Evolutionary conservation across 441 rosid genomes (phyloP).

Genomic region (Syzygium malaccense): DNA sequence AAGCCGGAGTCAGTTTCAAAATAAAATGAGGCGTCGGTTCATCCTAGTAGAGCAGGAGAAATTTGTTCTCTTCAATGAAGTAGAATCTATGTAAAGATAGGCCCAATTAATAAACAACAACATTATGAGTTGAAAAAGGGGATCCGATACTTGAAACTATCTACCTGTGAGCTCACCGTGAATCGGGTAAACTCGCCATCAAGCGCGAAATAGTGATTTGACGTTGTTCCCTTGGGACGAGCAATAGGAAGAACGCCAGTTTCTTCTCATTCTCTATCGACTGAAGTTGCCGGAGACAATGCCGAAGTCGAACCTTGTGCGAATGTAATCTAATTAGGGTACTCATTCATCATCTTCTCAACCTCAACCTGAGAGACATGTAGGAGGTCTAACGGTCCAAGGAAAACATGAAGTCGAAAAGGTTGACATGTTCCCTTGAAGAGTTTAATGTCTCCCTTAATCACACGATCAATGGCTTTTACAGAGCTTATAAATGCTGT

Average conservation of each 20-base stretch:
- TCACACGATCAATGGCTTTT: not conserved
- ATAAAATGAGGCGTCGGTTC: accelerated
- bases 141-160: not conserved
- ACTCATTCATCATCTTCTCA: not conserved
- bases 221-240: not conserved
- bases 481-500: not conserved
- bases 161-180: not conserved
- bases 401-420: not conserved
- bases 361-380: not conserved
- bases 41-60: not conserved
- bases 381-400: not conserved
- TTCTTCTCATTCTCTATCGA: not conserved
- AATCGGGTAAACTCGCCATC: not conserved
- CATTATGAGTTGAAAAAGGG: not conserved
- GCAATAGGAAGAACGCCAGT: not conserved
- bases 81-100: not conserved
- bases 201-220: not conserved
- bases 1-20: not conserved
- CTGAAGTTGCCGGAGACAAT: not conserved
- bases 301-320: not conserved
- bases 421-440: not conserved
- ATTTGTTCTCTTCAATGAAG: not conserved
- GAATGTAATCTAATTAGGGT: not conserved
- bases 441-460: not conserved
- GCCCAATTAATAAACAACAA: not conserved